These are phyloP conservation scores for Phytopythium ostracodes DNA, from an alignment of 352 stramenopile genomes.

Conservation along the genomic window DNA sequence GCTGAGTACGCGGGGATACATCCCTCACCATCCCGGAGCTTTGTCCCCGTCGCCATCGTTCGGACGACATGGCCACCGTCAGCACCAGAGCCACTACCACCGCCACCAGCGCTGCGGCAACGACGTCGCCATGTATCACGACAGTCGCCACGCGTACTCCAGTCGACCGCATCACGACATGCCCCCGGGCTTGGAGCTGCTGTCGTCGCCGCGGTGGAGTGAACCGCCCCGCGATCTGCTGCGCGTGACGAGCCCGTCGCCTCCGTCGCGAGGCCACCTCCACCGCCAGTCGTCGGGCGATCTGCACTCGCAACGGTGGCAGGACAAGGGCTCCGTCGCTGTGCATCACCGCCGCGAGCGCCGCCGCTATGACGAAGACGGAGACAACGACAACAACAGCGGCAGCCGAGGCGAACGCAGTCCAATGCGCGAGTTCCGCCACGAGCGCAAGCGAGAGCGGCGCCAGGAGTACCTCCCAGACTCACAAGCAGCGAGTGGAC, in stretches of 20 bases:
- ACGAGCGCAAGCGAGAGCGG: conserved; percentile 2
- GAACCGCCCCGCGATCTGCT: background rate
- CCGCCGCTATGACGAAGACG: background rate
- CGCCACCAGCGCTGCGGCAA: conserved; percentile 11
- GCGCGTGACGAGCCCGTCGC: background rate
- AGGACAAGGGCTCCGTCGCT: background rate
- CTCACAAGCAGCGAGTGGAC: background rate
- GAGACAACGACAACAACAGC: background rate
- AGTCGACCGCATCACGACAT: background rate
- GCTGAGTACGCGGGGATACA: conserved; percentile 3
- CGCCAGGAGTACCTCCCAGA: background rate
- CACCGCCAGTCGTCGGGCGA: background rate
- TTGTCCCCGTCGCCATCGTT: conserved; percentile 1
- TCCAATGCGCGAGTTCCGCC: background rate
- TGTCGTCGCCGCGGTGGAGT: background rate
- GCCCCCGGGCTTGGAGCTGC: background rate
- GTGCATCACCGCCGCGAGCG: background rate
- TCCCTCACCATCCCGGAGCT: background rate
- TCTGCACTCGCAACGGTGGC: background rate
- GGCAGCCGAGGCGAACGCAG: background rate
- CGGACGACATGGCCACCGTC: conserved; percentile 9
- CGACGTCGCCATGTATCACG: conserved; percentile 8
- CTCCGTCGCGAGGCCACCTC: background rate
- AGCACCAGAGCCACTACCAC: conserved; percentile 13
- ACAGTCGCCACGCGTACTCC: background rate